Conservation (phyloP, 2,329 filamentous ascomycete genomes). For the Didymella exigua region DNA sequence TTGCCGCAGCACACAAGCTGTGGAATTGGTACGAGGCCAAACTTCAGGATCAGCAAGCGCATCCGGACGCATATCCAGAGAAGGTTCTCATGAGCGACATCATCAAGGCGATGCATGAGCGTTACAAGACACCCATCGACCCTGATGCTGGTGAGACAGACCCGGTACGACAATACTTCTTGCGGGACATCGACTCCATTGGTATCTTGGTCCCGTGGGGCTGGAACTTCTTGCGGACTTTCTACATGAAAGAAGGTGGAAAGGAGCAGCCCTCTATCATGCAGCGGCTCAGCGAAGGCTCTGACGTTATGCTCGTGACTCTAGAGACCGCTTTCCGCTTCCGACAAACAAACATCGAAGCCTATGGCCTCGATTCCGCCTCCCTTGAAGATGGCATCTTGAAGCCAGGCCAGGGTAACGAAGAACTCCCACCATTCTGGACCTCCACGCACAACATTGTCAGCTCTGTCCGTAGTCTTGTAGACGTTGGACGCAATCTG, state of each 20-base stretch:
- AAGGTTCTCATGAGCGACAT: conserved; percentile 76
- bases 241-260: conserved; percentile 69
- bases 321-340: conserved; percentile 71
- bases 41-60: conserved; percentile 70
- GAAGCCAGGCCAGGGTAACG: conserved; percentile 61
- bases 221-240: conserved; percentile 69
- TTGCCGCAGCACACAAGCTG: conserved; percentile 77
- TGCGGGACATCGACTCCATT: conserved; percentile 67
- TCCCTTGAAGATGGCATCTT: conserved; percentile 58
- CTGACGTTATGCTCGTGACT: conserved; percentile 71
- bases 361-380: conserved; percentile 76
- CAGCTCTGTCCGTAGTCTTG: conserved; percentile 46
- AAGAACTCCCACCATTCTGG: conserved; percentile 80
- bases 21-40: conserved; percentile 82
- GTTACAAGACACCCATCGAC: conserved; percentile 72
- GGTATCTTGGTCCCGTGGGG: conserved; percentile 80
- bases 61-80: conserved; percentile 62
- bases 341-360: conserved; percentile 68
- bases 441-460: conserved; percentile 67
- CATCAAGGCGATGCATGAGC: conserved; percentile 75
- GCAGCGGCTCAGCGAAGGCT: conserved; percentile 66
- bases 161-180: conserved; percentile 83
- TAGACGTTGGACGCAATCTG: conserved; percentile 50
- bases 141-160: conserved; percentile 74
- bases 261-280: conserved; percentile 59